Evolutionary conservation across 1,139 yeast genomes (phyloP), one percentile per base, ranked within the genome.

Genomic region (Suhomyces choctaworum): DNA sequence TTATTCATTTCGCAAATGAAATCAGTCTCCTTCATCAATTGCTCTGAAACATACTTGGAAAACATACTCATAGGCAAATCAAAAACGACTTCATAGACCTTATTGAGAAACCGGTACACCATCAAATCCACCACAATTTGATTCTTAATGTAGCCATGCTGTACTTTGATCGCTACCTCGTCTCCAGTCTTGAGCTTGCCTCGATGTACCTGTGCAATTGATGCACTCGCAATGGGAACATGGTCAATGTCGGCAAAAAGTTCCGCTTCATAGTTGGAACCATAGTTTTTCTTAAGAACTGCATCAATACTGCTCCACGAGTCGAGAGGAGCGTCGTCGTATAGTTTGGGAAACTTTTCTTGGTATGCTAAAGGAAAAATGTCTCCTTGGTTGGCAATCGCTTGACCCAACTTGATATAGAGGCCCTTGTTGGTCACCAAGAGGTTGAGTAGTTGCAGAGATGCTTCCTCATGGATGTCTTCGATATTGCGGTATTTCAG

Each of bases 371-470:
- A 56, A 1, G 95, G 95, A 49, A 85, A 77, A 43, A 82, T 64
- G 10, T 72, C 62, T 1, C 85, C 83, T 50, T 82, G 89, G 49
- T 82, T 76, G 12, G 89, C 89, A 26, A 82, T 73, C 24, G 85
- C 82, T 62, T 82, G 90, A 25, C 90, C 90, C 47, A 82, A 58
- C 56, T 85, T 85, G 51, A 85, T 80, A 52, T 82, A 85, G 13
- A 85, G 65, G 1, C 95, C 94, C 50, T 80, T 81, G 52, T 85
- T 85, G 4, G 58, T 56, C 42, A 64, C 59, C 39, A 85, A 55
- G 48, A 84, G 58, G 28, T 73, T 57, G 45, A 76, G 69, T 25
- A 85, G 56, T 31, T 77, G 58, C 29, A 76, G 74, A 3, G 92
- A 77, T 20, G 79, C 76, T 17, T 76, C 58, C 40, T 76, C 79